Percentiles rank a stretch among this genome's conserved stretches.
phyloP scores from a whole-genome alignment of 1,284 basidiomycete species.

The Testicularia cyperi region DNA sequence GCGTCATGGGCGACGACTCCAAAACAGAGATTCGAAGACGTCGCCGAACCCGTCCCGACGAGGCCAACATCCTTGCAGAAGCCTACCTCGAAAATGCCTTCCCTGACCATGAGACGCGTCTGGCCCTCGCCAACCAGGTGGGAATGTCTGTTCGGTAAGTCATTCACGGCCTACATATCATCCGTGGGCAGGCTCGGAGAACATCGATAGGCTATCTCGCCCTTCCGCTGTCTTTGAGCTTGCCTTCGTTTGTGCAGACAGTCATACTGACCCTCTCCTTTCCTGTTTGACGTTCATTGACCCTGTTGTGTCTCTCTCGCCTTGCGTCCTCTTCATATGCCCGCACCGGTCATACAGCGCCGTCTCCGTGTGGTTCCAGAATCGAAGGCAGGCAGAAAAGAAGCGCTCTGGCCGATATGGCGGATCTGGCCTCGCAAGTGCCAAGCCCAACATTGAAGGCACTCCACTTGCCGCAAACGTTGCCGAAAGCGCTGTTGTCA shows the following conservation, averaged over 20 bases:
- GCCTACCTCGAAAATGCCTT: conserved; percentile 52
- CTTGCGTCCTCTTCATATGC: no score
- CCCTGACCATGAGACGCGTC: conserved; percentile 50
- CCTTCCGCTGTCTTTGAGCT: no score
- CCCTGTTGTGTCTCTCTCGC: no score
- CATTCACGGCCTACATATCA: neutral
- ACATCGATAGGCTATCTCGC: no score
- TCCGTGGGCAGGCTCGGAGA: no score
- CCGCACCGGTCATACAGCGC: conserved; percentile 13
- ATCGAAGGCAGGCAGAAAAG: conserved; percentile 56
- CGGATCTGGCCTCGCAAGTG: conserved; percentile 17
- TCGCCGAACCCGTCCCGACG: conserved; percentile 48
- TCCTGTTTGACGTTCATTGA: neutral
- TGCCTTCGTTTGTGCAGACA: no score
- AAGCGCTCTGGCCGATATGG: conserved; percentile 52
- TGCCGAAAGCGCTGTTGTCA: neutral
- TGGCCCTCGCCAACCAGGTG: conserved; percentile 41
- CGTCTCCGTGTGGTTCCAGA: conserved; percentile 58
- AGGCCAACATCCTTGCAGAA: conserved; percentile 45
- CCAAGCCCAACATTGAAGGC: no score
- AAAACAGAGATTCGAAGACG: conserved; percentile 38
- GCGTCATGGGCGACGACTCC: conserved; percentile 18
- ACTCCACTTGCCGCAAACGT: no score
- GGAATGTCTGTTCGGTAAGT: conserved; percentile 53
- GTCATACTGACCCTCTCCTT: conserved; percentile 4